Percentiles rank a stretch among this genome's conserved stretches.
These are phyloP conservation scores for Anthostomella pinea DNA, from an alignment of 2,329 filamentous ascomycete genomes.

Conservation along the genomic window DNA sequence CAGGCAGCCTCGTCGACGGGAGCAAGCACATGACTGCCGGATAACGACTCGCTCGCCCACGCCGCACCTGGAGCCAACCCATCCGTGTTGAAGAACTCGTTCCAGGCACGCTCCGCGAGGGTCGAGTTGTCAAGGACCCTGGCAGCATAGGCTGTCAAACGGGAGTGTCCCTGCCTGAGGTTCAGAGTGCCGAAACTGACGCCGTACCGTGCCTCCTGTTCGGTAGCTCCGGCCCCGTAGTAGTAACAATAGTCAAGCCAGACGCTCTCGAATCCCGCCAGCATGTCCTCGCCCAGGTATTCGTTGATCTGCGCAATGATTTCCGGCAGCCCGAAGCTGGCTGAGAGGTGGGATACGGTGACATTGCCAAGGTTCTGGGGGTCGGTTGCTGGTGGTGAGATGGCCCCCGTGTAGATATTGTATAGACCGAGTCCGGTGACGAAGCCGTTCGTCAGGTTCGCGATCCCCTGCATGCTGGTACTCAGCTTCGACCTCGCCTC, in stretches of 20 bases:
- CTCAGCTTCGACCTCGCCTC: slow-evolving; percentile 50
- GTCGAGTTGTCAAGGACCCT: slow-evolving; percentile 41
- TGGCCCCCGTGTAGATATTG: slow-evolving; percentile 45
- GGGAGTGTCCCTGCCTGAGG: slow-evolving; percentile 55
- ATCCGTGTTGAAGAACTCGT: slow-evolving; percentile 48
- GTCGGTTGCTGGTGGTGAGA: slow-evolving; percentile 52
- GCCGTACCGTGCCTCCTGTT: slow-evolving; percentile 54
- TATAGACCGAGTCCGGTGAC: slow-evolving; percentile 55
- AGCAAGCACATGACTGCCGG: slow-evolving; percentile 42
- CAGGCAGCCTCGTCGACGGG: slow-evolving; percentile 55
- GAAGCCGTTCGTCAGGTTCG: slow-evolving; percentile 55
- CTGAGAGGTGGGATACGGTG: slow-evolving; percentile 52
- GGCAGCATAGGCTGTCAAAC: slow-evolving; percentile 55
- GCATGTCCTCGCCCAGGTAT: slow-evolving; percentile 43
- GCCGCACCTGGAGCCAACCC: slow-evolving; percentile 39
- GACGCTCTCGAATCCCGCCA: slow-evolving; percentile 48
- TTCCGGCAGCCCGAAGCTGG: slow-evolving; percentile 58
- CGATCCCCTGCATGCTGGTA: slow-evolving; percentile 49
- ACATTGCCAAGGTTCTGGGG: slow-evolving; percentile 50
- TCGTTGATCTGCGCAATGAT: slow-evolving; percentile 54
- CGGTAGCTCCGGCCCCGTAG: slow-evolving; percentile 46
- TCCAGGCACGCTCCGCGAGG: slow-evolving; percentile 51
- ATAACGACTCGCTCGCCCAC: slow-evolving; percentile 39
- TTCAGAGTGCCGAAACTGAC: slow-evolving; percentile 43
- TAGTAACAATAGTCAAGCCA: slow-evolving; percentile 62